Evolutionary conservation across 1,284 basidiomycete genomes (phyloP).

Genomic region (Puccinia polysora): DNA sequence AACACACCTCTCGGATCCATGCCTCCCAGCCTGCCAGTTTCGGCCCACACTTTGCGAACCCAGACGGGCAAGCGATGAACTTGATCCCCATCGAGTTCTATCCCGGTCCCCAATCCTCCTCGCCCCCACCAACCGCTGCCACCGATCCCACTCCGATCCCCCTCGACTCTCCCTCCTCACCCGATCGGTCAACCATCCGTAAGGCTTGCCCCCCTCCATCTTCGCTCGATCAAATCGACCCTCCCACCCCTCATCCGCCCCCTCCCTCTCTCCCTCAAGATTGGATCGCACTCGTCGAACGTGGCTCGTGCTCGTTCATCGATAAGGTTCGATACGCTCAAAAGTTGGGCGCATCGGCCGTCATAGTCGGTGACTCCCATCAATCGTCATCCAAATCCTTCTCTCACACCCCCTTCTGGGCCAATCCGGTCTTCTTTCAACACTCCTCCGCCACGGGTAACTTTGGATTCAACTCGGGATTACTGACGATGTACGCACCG

Average conservation of each 20-base stretch:
- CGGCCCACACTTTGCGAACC: constrained; percentile 2
- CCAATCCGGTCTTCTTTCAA: background rate
- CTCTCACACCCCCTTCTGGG: background rate
- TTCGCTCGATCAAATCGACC: background rate
- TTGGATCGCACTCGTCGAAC: constrained; percentile 76
- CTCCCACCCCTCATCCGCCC: background rate
- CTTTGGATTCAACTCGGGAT: constrained; percentile 67
- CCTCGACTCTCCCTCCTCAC: no score
- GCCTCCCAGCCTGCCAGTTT: background rate
- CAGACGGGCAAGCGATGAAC: background rate
- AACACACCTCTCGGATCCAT: constrained; percentile 4
- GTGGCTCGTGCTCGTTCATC: constrained; percentile 79
- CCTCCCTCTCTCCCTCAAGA: constrained; percentile 57
- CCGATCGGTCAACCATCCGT: background rate
- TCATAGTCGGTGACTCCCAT: constrained; percentile 71
- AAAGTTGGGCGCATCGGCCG: constrained; percentile 70
- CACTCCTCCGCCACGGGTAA: constrained; percentile 49
- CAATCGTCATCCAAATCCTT: constrained; percentile 11
- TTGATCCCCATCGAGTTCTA: background rate
- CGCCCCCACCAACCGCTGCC: background rate
- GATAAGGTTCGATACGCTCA: constrained; percentile 78
- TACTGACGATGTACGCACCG: constrained; percentile 84
- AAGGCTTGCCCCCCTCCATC: background rate
- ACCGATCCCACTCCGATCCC: no score
- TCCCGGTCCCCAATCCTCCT: no score